Conservation (phyloP, 768 basidiomycete genomes). For the Botryobasidium botryosum region DNA sequence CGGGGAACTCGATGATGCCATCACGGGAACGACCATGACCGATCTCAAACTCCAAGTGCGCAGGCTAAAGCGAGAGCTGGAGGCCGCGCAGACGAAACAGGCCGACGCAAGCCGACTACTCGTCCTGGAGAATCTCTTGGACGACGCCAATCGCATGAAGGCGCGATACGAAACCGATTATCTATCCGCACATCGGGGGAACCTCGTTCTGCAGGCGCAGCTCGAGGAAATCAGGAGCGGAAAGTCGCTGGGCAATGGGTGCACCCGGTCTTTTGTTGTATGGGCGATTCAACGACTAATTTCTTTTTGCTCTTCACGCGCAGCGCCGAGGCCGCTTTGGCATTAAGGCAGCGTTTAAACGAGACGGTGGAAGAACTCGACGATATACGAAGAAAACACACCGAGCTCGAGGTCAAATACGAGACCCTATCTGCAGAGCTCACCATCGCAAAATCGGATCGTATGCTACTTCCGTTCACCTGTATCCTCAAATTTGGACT, state of each 20-base stretch:
- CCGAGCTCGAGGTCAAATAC: slow-evolving; percentile 53
- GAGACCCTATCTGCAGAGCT: slow-evolving; percentile 49
- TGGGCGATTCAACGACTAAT: too few species aligned
- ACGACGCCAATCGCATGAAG: slow-evolving; percentile 85
- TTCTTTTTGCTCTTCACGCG: too few species aligned
- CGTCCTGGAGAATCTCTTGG: slow-evolving; percentile 80
- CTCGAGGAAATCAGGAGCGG: slow-evolving; percentile 82
- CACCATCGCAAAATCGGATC: slow-evolving; percentile 68
- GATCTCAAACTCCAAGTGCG: slow-evolving; percentile 80
- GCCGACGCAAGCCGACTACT: slow-evolving; percentile 58
- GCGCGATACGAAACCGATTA: slow-evolving; percentile 78
- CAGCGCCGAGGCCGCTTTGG: slow-evolving; percentile 76
- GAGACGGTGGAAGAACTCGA: slow-evolving; percentile 78
- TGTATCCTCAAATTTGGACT: background rate
- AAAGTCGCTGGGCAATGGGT: slow-evolving; percentile 74
- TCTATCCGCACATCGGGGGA: slow-evolving; percentile 65
- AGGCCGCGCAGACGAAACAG: slow-evolving; percentile 53
- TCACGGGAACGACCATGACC: slow-evolving; percentile 74
- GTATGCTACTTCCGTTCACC: slow-evolving; percentile 24
- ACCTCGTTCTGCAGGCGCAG: slow-evolving; percentile 59
- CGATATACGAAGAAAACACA: slow-evolving; percentile 42
- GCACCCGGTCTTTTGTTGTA: slow-evolving; percentile 18
- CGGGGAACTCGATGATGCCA: slow-evolving; percentile 75
- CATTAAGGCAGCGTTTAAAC: slow-evolving; percentile 70
- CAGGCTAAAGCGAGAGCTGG: slow-evolving; percentile 65